Percentiles rank a stretch among this genome's conserved stretches.
Evolutionary conservation across 208 protist genomes (phyloP).

Genomic region (Crithidia fasciculata): DNA sequence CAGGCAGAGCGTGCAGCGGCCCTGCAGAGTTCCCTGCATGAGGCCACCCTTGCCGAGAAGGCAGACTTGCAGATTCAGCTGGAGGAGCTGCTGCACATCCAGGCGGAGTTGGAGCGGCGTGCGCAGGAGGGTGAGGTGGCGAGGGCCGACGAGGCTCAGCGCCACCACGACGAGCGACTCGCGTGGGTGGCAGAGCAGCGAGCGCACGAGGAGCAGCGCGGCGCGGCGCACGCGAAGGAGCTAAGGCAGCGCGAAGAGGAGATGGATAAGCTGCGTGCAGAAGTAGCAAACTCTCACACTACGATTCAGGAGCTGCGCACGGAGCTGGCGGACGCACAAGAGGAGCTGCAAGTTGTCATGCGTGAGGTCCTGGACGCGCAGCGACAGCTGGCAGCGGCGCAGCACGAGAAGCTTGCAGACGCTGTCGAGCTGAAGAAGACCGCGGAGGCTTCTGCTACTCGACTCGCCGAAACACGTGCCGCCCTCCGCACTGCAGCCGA

Average conservation of each 20-base stretch:
- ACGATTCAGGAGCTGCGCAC: neutral
- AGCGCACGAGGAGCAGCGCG: conserved; percentile 4
- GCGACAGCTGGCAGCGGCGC: neutral
- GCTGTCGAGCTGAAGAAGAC: neutral
- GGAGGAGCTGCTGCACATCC: conserved; percentile 24
- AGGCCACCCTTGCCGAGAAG: conserved; percentile 6
- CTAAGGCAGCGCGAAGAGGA: neutral
- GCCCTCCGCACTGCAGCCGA: neutral
- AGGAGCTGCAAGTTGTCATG: conserved; percentile 6
- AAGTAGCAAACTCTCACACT: neutral
- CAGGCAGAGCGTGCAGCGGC: neutral
- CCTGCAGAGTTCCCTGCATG: neutral
- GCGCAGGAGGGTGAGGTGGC: conserved; percentile 15
- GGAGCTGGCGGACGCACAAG: neutral
- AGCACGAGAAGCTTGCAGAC: neutral
- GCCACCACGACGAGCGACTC: conserved; percentile 6
- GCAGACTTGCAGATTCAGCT: conserved; percentile 20
- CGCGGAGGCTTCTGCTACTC: too few species aligned
- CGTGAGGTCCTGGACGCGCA: neutral
- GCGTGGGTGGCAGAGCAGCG: conserved; percentile 9
- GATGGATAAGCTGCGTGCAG: neutral
- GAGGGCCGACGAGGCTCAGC: neutral
- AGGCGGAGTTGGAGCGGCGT: conserved; percentile 30
- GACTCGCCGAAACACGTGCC: too few species aligned
- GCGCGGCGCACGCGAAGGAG: neutral